Evolutionary conservation across 257 asterid species (phyloP).

Genomic region (Gardenia jasminoides): DNA sequence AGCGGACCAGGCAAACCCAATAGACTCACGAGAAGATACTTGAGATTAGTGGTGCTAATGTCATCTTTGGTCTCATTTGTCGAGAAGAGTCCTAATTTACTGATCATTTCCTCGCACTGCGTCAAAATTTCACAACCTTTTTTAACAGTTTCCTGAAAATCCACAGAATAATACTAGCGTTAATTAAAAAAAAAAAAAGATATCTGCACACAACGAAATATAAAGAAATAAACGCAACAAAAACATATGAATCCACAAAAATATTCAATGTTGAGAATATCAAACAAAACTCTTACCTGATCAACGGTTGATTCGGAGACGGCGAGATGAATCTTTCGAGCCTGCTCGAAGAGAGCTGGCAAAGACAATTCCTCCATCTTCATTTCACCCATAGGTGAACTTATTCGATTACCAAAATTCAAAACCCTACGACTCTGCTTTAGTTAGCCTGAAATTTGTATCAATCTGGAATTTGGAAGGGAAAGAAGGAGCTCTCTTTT

Average conservation of each 20-base stretch:
- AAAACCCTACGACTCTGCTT: slow-evolving; percentile 3
- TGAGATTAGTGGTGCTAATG: slow-evolving; percentile 79
- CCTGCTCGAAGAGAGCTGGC: slow-evolving; percentile 35
- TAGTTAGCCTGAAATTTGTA: not conserved
- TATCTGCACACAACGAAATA: not conserved
- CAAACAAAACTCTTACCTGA: slow-evolving; percentile 27
- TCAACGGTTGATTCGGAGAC: slow-evolving; percentile 34
- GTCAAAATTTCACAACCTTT: slow-evolving; percentile 68
- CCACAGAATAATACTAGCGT: not conserved
- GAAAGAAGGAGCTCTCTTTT: too few species aligned
- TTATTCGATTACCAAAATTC: slow-evolving; percentile 1
- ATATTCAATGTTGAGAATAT: not conserved
- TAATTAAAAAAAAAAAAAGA: not conserved
- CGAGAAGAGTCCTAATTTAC: slow-evolving; percentile 79
- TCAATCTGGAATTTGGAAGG: too few species aligned
- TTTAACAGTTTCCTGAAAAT: slow-evolving; percentile 51
- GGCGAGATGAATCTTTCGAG: slow-evolving; percentile 29
- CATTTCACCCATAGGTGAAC: slow-evolving; percentile 23
- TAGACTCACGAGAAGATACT: slow-evolving; percentile 70
- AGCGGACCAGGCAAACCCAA: not conserved
- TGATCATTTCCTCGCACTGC: slow-evolving; percentile 83
- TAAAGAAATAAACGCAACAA: not conserved
- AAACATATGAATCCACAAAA: not conserved
- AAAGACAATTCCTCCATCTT: slow-evolving; percentile 35
- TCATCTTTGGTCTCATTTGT: slow-evolving; percentile 90